A percentile compares a stretch with the other conserved stretches of the same genome.
Conservation (phyloP, 176 grass and related monocot genomes). For the Oryza longistaminata region DNA sequence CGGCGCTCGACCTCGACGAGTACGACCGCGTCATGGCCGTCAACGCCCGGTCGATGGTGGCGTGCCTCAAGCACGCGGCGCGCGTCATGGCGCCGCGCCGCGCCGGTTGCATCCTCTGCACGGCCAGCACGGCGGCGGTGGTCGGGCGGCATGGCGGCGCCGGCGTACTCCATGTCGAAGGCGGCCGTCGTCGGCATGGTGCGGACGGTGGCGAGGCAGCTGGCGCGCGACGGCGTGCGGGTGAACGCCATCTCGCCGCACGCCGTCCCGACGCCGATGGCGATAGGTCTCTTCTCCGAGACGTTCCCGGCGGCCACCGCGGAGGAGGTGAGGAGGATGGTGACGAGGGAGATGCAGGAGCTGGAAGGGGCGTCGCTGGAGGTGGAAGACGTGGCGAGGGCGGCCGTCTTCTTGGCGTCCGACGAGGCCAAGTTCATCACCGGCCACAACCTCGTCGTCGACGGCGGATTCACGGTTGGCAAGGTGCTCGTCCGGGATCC, state of each 20-base stretch:
- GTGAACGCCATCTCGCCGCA: conserved; percentile 70
- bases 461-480: neutral
- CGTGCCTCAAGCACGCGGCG: too few relatives aligned
- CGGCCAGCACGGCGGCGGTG: neutral
- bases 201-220: neutral
- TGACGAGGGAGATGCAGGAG: conserved; percentile 30
- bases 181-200: neutral
- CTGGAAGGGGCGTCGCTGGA: conserved; percentile 46
- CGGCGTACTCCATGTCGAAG: conserved; percentile 18
- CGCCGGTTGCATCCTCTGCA: conserved; percentile 12
- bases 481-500: neutral
- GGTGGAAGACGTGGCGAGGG: conserved; percentile 43
- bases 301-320: neutral
- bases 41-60: too few relatives aligned
- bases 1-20: conserved; percentile 42
- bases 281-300: neutral
- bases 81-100: too few relatives aligned
- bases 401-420: conserved; percentile 54
- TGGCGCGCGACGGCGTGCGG: too few relatives aligned
- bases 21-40: conserved; percentile 43
- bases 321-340: conserved; percentile 15
- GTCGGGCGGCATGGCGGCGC: neutral
- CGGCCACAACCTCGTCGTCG: conserved; percentile 2
- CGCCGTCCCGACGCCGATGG: conserved; percentile 43
- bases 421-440: neutral